phyloP scores from a whole-genome alignment of 768 basidiomycete species.

The Russula olivacea region DNA sequence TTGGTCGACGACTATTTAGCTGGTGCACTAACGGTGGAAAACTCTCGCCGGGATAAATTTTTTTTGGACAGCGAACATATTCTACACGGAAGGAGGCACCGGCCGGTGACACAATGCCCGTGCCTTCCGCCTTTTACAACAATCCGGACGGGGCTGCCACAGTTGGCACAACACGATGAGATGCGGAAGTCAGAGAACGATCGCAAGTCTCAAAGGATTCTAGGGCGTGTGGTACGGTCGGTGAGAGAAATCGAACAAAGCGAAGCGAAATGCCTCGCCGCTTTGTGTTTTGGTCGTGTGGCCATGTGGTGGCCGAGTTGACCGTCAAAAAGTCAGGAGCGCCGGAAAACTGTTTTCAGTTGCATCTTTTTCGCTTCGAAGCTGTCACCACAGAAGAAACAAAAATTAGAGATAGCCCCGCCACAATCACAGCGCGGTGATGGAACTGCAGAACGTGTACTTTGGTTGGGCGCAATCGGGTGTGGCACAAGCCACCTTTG shows the following conservation, averaged over 20 bases:
- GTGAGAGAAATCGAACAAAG: not conserved
- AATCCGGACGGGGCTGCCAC: no score
- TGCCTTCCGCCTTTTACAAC: not conserved
- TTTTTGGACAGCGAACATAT: not conserved
- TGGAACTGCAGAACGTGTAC: not conserved
- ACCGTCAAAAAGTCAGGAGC: not conserved
- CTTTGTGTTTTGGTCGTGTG: not conserved
- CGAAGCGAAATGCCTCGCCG: not conserved
- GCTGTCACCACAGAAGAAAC: not conserved
- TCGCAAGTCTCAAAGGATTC: not conserved
- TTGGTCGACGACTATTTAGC: not conserved
- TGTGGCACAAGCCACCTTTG: slow-evolving; percentile 6
- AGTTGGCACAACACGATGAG: not conserved
- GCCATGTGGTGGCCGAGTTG: not conserved
- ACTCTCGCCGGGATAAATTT: not conserved
- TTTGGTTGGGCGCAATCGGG: not conserved
- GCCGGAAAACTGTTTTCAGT: no score
- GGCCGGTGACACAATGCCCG: not conserved
- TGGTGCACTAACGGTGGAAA: not conserved
- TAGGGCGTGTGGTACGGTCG: not conserved
- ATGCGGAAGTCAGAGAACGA: not conserved
- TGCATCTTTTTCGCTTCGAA: not conserved
- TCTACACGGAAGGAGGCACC: not conserved
- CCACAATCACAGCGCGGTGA: slow-evolving; percentile 5
- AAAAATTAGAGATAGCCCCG: no score